Conservation (phyloP, 2,329 filamentous ascomycete species). For the Talaromyces piceae region DNA sequence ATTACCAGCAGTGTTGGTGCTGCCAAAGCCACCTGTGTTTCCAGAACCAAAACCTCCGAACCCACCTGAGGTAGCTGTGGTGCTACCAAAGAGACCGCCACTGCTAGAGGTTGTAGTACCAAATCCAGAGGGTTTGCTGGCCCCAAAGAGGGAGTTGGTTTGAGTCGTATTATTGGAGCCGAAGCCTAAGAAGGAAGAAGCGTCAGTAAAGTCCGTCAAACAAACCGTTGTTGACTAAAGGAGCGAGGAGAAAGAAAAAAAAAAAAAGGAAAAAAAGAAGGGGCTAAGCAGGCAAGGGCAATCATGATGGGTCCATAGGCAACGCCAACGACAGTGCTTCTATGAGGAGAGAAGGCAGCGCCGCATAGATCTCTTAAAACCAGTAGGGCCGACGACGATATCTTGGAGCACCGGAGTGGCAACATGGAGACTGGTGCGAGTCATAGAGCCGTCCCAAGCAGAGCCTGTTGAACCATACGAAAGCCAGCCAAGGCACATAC, state of each 20-base stretch:
- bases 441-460: not conserved
- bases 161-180: constrained; percentile 26
- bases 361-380: not conserved
- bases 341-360: not conserved
- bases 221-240: not conserved
- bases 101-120: constrained; percentile 7
- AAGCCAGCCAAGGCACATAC: constrained; percentile 24
- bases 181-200: constrained; percentile 26
- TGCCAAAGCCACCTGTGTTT: constrained; percentile 19
- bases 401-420: not conserved
- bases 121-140: constrained; percentile 10
- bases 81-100: constrained; percentile 29
- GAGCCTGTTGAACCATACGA: not conserved
- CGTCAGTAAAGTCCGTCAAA: constrained; percentile 14
- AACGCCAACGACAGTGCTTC: not conserved
- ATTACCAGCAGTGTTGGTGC: constrained; percentile 9
- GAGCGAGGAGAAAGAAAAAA: not conserved
- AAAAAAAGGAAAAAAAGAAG: too few species aligned
- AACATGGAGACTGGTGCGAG: not conserved
- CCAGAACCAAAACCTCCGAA: constrained; percentile 29
- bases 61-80: constrained; percentile 23
- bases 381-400: not conserved
- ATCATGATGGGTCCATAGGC: not conserved
- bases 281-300: too few species aligned
- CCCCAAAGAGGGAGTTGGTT: constrained; percentile 17